phyloP scores from a whole-genome alignment of 768 basidiomycete genomes.

The Coprinopsis strossmayeri region DNA sequence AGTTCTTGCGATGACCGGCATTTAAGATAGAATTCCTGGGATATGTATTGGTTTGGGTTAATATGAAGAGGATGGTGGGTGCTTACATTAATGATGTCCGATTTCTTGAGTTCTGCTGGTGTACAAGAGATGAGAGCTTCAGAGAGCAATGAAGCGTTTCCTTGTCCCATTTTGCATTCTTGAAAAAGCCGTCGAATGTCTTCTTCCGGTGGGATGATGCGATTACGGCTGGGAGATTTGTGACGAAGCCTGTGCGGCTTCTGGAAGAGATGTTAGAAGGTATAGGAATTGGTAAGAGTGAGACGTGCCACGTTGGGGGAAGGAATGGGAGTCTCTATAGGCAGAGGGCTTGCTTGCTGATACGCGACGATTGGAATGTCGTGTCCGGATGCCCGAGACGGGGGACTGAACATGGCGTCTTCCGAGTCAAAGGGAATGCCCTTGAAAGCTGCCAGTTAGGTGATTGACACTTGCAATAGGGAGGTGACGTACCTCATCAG shows the following conservation, averaged over 20 bases:
- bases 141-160: conserved; percentile 70
- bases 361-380: conserved; percentile 32
- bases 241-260: conserved; percentile 27
- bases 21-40: conserved; percentile 76
- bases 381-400: conserved; percentile 34
- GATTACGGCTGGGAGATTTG: conserved; percentile 24
- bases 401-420: conserved; percentile 76
- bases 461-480: not conserved
- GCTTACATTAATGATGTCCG: conserved; percentile 62
- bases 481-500: conserved; percentile 55
- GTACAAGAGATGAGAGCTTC: conserved; percentile 65
- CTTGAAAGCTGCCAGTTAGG: conserved; percentile 20
- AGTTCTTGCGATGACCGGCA: conserved; percentile 81
- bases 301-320: not conserved
- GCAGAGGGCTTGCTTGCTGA: conserved; percentile 20
- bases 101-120: conserved; percentile 61
- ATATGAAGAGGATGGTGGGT: not conserved
- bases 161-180: conserved; percentile 78
- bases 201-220: conserved; percentile 67
- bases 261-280: conserved; percentile 11
- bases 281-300: conserved; percentile 8
- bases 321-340: not conserved
- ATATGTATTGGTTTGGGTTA: no score
- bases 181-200: conserved; percentile 78
- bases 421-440: conserved; percentile 75